These are phyloP conservation scores for Diaporthe humulicola DNA, from an alignment of 2,329 filamentous ascomycete species.

Conservation along the genomic window DNA sequence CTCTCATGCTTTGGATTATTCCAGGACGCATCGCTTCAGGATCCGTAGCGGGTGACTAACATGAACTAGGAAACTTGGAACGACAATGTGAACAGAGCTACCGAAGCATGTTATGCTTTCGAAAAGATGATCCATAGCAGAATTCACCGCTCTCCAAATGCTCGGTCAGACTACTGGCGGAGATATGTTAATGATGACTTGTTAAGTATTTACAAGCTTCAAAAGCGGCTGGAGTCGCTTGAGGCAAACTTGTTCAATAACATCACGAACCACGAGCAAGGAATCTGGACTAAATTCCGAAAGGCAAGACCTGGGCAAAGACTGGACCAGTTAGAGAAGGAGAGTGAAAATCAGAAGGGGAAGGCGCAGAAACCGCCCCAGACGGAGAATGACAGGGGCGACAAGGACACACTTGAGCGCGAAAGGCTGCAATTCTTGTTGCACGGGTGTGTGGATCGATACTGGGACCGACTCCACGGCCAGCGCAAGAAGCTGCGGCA, in stretches of 20 bases:
- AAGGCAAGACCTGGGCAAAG: not conserved
- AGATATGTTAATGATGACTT: not conserved
- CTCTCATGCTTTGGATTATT: too few species aligned
- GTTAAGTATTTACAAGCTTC: not conserved
- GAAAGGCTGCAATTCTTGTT: not conserved
- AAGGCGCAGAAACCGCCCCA: not conserved
- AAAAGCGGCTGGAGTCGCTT: slow-evolving; percentile 9
- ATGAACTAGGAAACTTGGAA: not conserved
- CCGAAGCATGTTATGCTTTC: not conserved
- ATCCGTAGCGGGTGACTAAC: too few species aligned
- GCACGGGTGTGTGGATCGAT: not conserved
- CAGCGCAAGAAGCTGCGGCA: not conserved
- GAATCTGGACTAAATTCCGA: not conserved
- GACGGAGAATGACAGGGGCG: not conserved
- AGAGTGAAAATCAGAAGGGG: not conserved
- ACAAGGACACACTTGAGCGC: not conserved
- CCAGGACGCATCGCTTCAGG: too few species aligned
- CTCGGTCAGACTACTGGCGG: not conserved
- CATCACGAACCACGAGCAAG: not conserved
- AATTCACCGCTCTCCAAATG: not conserved
- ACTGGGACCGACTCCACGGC: not conserved
- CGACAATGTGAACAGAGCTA: not conserved
- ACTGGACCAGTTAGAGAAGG: not conserved
- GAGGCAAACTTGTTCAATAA: not conserved
- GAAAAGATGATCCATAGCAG: not conserved